Evolutionary conservation across 768 basidiomycete genomes (phyloP).

Genomic region (Leccinellum luteum): DNA sequence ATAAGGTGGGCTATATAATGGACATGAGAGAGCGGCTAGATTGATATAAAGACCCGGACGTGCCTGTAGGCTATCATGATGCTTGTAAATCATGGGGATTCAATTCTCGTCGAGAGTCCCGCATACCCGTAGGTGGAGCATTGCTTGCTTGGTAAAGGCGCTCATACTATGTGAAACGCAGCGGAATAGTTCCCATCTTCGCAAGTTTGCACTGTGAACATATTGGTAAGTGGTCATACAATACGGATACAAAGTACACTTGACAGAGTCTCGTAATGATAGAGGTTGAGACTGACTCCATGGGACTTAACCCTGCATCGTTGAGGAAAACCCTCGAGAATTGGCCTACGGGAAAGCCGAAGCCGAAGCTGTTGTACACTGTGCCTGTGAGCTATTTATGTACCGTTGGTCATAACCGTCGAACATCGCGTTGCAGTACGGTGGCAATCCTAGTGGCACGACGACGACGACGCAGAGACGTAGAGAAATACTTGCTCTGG

Average conservation of each 20-base stretch:
- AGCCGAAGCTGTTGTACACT: conserved; percentile 74
- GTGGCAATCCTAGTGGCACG: conserved; percentile 78
- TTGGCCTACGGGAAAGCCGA: conserved; percentile 65
- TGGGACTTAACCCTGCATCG: conserved; percentile 57
- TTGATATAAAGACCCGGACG: neutral
- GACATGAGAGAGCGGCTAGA: neutral
- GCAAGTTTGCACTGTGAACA: conserved; percentile 47
- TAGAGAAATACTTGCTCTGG: conserved; percentile 61
- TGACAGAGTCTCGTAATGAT: neutral
- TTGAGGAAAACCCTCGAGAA: conserved; percentile 59
- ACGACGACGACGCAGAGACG: conserved; percentile 64
- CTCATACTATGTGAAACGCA: conserved; percentile 19
- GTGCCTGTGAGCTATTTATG: conserved; percentile 47
- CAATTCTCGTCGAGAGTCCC: conserved; percentile 71
- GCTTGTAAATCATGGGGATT: conserved; percentile 69
- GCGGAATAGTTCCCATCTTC: conserved; percentile 63
- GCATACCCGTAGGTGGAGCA: conserved; percentile 53
- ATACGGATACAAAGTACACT: neutral
- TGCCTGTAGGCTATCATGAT: conserved; percentile 55
- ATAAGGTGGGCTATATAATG: conserved; percentile 48
- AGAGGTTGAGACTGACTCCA: conserved; percentile 72
- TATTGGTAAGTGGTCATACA: conserved; percentile 40
- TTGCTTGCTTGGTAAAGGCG: neutral
- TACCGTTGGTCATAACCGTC: neutral
- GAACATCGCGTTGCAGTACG: conserved; percentile 43